These are phyloP conservation scores for Candolleomyces efflorescens DNA, from an alignment of 768 basidiomycete genomes.

Conservation along the genomic window DNA sequence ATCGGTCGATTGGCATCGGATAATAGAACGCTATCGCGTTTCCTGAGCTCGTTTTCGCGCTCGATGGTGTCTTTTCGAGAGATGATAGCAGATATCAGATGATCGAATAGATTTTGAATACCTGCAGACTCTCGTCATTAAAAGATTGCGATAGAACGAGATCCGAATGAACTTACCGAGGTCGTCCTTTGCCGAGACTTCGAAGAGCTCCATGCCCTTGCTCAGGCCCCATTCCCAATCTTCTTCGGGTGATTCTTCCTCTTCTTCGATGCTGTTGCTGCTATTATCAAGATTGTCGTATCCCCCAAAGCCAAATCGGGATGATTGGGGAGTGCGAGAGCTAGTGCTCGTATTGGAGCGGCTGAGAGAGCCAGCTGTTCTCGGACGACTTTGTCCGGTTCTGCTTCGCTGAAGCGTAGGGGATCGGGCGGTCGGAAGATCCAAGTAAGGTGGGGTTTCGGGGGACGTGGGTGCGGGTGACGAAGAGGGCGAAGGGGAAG, in stretches of 20 bases:
- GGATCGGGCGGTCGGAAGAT: conserved; percentile 50
- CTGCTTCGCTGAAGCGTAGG: conserved; percentile 52
- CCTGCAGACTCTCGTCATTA: conserved; percentile 38
- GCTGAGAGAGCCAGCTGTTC: conserved; percentile 41
- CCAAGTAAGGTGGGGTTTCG: conserved; percentile 59
- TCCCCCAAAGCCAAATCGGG: conserved; percentile 52
- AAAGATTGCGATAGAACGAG: conserved; percentile 10
- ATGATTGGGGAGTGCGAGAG: conserved; percentile 46
- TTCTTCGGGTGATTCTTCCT: conserved; percentile 61
- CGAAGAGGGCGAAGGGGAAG: conserved; percentile 25
- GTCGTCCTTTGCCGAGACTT: conserved; percentile 91
- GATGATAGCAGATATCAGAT: conserved; percentile 79
- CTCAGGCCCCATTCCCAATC: conserved; percentile 72
- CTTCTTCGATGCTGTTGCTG: conserved; percentile 64
- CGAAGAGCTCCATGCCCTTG: conserved; percentile 84
- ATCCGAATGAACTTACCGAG: conserved; percentile 46
- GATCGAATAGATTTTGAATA: conserved; percentile 74
- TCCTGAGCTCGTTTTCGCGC: conserved; percentile 72
- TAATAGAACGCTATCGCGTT: conserved; percentile 81
- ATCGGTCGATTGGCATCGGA: conserved; percentile 57
- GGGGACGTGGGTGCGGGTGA: conserved; percentile 45
- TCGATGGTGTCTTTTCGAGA: conserved; percentile 75
- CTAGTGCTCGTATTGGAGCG: conserved; percentile 47
- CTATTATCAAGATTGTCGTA: conserved; percentile 55
- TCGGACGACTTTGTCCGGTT: conserved; percentile 44